These are phyloP conservation scores for Fusarium caatingaense DNA, from an alignment of 2,329 filamentous ascomycete genomes.

Conservation along the genomic window DNA sequence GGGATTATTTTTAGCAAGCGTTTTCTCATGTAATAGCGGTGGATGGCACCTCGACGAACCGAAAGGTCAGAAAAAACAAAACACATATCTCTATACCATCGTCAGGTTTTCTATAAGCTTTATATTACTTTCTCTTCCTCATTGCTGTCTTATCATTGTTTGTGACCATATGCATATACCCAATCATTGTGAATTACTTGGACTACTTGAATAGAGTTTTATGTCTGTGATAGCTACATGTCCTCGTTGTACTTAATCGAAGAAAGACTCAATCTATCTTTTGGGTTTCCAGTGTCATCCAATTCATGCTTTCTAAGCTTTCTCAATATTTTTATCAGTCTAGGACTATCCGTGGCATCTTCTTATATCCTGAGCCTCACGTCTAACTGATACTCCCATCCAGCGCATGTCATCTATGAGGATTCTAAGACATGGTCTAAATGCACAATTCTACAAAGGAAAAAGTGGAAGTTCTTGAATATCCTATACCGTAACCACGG, in stretches of 20 bases:
- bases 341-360: not conserved
- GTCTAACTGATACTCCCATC: not conserved
- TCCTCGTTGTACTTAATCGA: not conserved
- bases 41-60: conserved; percentile 8
- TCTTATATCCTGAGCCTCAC: not conserved
- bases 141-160: accelerated
- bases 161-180: not conserved
- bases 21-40: conserved; percentile 19
- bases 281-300: too few relatives aligned
- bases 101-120: conserved; percentile 4
- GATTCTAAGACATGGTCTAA: not conserved
- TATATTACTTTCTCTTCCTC: not conserved
- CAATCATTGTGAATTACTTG: not conserved
- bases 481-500: not conserved
- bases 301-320: not conserved
- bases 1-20: conserved; percentile 26
- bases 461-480: not conserved
- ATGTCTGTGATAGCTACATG: too few relatives aligned
- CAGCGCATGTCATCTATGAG: not conserved
- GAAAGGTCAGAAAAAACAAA: conserved; percentile 6
- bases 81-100: not conserved
- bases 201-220: not conserved
- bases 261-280: too few relatives aligned
- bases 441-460: conserved; percentile 1
- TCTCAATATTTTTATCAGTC: not conserved